Base-by-base conservation (phyloP, 179 eudicot genomes). In the Corrigiola litoralis region DNA sequence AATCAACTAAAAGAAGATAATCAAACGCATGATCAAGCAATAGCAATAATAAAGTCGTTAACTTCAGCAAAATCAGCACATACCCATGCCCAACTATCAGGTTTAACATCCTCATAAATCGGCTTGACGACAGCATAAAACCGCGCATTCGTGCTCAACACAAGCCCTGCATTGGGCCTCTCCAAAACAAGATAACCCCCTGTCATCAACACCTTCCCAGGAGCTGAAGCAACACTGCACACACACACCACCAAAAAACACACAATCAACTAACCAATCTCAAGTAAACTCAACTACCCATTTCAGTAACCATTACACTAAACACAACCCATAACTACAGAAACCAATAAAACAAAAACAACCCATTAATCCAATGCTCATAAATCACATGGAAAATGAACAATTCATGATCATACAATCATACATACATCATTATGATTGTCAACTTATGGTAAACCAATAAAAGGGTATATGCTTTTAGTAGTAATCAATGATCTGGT, bases 171-270 rank as follows among this genome's bases (percentile, higher is more conserved):
- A 81, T 95, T 91, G 10, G 97, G 97, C 78, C 96, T 88, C 87
- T 95, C 97, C 76, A 95, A 56, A 63, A 95, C 75, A 64, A 95
- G 91, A 72, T 95, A 95, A 36, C 99, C 99, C 38, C 99, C 97
- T 4, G 97, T 88, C 79, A 95, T 86, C 83, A 95, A 79, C 63
- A 95, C 99, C 77, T 95, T 94, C 45, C 99, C 99, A 68, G 99
- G 97, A 76, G 97, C 96, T 64, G 99, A 95, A 62, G 95, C 95
- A 82, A 95, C 82, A 67, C 16, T 37, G 24, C 16, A 61, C 58
- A 55, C 36, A 55, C 10, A 48, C 58, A 70, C 33, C 33, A 59
- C 7, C 34, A 27, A 65, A 1, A 13, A 31, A 14, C 29, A n/a
- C 57, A 32, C 27, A 46, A 38, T 36, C 6, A 45, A 23, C 10